Conservation (phyloP, 2,329 filamentous ascomycete genomes). For the Phyllosticta capitalensis region DNA sequence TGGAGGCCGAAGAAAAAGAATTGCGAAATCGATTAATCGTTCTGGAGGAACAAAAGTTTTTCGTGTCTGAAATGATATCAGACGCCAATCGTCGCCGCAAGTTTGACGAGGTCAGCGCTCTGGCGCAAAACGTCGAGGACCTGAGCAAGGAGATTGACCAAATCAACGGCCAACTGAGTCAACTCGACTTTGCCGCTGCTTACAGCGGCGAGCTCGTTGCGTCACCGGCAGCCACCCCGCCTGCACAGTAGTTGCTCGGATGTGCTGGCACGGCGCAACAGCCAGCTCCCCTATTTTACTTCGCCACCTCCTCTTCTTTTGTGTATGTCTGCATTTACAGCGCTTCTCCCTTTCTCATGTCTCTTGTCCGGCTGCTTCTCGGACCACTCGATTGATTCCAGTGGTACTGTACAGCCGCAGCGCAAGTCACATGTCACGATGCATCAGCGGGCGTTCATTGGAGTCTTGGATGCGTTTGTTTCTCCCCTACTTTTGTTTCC, state of each 20-base stretch:
- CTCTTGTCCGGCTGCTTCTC: not conserved
- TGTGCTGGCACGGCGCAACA: not conserved
- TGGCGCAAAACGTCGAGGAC: constrained; percentile 74
- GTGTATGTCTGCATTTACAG: not conserved
- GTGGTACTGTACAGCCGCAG: not conserved
- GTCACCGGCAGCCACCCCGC: constrained; percentile 7
- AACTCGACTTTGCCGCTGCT: constrained; percentile 53
- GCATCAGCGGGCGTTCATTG: not conserved
- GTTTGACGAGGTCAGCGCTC: constrained; percentile 76
- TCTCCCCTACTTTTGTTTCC: not conserved
- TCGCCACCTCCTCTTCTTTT: not conserved
- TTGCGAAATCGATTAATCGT: constrained; percentile 72
- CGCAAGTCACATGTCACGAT: not conserved
- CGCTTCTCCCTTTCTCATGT: not conserved
- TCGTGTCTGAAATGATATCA: constrained; percentile 77
- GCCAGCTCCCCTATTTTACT: not conserved
- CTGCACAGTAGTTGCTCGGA: not conserved
- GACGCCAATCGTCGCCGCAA: constrained; percentile 65
- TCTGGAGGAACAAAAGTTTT: constrained; percentile 82
- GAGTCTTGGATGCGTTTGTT: not conserved
- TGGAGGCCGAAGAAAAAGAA: constrained; percentile 78
- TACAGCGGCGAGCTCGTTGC: constrained; percentile 30
- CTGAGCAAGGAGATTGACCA: constrained; percentile 66
- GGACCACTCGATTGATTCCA: not conserved
- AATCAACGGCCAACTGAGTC: constrained; percentile 54